Percentiles rank a stretch among this genome's conserved stretches.
Evolutionary conservation across 2,329 filamentous ascomycete species (phyloP).

Genomic region (Chrysoporthe deuterocubensis): DNA sequence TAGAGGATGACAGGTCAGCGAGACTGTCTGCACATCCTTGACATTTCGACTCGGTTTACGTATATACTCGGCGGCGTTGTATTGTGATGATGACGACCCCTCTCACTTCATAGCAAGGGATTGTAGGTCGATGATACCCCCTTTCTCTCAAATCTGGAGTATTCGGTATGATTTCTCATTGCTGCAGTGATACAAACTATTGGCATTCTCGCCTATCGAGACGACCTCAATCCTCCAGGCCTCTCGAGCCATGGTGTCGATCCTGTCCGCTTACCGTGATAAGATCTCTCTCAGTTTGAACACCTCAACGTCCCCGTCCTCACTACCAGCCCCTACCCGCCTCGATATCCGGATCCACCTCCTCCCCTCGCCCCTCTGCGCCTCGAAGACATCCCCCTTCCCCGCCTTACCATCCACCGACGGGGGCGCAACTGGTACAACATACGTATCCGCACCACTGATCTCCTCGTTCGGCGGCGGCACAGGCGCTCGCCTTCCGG

Average conservation of each 20-base stretch:
- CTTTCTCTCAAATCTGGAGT: conserved; percentile 2
- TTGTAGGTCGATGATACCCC: conserved; percentile 25
- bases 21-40: background rate
- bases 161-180: conserved; percentile 11
- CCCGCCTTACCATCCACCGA: background rate
- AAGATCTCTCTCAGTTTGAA: conserved; percentile 25
- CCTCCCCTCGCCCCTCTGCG: conserved; percentile 23
- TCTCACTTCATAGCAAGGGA: conserved; percentile 14
- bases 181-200: conserved; percentile 1
- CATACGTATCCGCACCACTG: conserved; percentile 22
- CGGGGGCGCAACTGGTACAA: conserved; percentile 11
- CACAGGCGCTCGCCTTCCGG: conserved; percentile 14
- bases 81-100: background rate
- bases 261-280: conserved; percentile 14
- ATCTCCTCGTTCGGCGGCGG: conserved; percentile 24
- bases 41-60: background rate
- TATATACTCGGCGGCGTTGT: background rate
- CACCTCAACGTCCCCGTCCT: conserved; percentile 17
- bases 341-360: conserved; percentile 25
- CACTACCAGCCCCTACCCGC: background rate
- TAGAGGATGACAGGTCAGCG: background rate
- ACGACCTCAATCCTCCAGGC: too few species aligned
- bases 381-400: conserved; percentile 8
- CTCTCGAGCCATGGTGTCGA: background rate
- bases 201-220: background rate